A percentile compares a stretch with the other conserved stretches of the same genome.
These are phyloP conservation scores for Lentinula edodes DNA, from an alignment of 768 basidiomycete genomes.

Conservation along the genomic window DNA sequence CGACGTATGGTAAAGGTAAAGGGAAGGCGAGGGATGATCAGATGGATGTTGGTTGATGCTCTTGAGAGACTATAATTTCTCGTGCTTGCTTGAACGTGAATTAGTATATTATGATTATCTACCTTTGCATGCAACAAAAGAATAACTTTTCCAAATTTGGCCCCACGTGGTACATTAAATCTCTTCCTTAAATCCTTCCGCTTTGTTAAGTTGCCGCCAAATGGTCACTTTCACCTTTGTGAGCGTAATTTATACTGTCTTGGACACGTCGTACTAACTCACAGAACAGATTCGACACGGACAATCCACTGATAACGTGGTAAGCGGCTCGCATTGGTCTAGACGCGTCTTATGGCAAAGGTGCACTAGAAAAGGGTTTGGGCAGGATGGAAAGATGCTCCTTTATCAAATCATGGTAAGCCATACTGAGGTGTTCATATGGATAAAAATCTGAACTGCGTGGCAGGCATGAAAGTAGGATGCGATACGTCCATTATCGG, in stretches of 20 bases:
- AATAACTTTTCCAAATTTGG: background rate
- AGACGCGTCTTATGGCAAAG: conserved; percentile 10
- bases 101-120: background rate
- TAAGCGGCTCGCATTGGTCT: conserved; percentile 22
- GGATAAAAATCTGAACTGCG: background rate
- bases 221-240: conserved; percentile 40
- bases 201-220: background rate
- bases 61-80: background rate
- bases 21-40: conserved; percentile 46
- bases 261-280: background rate
- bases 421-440: background rate
- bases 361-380: conserved; percentile 40
- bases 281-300: conserved; percentile 61
- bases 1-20: conserved; percentile 39
- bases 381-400: conserved; percentile 75
- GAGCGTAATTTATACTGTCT: conserved; percentile 9
- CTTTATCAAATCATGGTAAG: conserved; percentile 70
- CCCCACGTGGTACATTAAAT: background rate
- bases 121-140: background rate
- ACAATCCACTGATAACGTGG: conserved; percentile 73
- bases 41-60: conserved; percentile 61
- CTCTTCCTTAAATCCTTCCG: background rate
- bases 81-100: background rate
- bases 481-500: conserved; percentile 10
- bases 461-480: conserved; percentile 50